Evolutionary conservation across 228 moss, liverwort and hornwort species (phyloP).

Genomic region (Sphagnum magellanicum): DNA sequence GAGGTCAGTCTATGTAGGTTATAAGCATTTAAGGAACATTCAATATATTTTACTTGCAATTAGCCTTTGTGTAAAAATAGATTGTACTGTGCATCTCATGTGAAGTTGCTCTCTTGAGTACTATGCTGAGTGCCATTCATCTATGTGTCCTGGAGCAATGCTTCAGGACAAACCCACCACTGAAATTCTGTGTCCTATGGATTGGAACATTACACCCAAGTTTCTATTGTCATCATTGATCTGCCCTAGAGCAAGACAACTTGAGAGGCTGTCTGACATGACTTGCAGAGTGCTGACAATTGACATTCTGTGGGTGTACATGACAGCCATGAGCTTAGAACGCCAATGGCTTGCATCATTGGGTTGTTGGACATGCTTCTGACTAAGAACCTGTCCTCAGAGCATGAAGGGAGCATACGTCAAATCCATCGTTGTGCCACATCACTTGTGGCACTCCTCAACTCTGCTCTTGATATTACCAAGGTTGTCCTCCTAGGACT

Average conservation of each 20-base stretch:
- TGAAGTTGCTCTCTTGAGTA: no score
- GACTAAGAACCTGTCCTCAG: conserved; percentile 49
- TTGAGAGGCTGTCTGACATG: neutral
- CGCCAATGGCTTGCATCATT: conserved; percentile 85
- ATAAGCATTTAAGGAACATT: no score
- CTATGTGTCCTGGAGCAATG: no score
- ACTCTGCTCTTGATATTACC: conserved; percentile 81
- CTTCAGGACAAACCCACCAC: no score
- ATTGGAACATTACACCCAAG: no score
- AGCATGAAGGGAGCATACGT: conserved; percentile 58
- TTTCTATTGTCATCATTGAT: neutral
- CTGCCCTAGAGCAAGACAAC: neutral
- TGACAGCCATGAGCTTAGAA: conserved; percentile 67
- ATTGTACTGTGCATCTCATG: no score
- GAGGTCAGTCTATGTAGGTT: conserved; percentile 30
- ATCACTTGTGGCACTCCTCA: conserved; percentile 64
- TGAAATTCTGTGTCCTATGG: no score
- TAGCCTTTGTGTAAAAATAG: no score
- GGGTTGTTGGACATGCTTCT: conserved; percentile 73
- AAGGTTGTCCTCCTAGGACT: conserved; percentile 31
- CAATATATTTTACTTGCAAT: no score
- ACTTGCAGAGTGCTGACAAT: neutral
- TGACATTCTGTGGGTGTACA: no score
- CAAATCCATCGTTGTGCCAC: conserved; percentile 88
- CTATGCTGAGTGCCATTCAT: no score